A percentile compares a stretch with the other conserved stretches of the same genome.
Conservation (phyloP, 768 basidiomycete genomes). For the Leccinum obscurum region DNA sequence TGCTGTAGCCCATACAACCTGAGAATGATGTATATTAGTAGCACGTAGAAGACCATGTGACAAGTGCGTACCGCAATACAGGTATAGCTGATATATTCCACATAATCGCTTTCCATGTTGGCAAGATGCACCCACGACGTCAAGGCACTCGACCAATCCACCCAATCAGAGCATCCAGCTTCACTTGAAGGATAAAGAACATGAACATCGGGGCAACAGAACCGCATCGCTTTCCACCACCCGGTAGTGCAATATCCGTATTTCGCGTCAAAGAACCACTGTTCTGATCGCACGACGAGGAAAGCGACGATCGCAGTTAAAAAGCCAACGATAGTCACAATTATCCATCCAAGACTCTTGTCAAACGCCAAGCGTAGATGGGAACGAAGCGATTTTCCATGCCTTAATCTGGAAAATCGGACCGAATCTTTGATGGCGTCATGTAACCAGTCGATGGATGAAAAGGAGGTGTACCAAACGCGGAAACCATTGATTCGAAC, state of each 20-base stretch:
- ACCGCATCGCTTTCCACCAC: slow-evolving; percentile 75
- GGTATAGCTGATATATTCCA: slow-evolving; percentile 72
- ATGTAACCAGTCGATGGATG: slow-evolving; percentile 95
- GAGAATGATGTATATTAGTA: slow-evolving; percentile 1
- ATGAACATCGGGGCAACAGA: slow-evolving; percentile 66
- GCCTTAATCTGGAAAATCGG: slow-evolving; percentile 72
- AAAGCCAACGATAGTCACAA: slow-evolving; percentile 87
- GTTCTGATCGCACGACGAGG: slow-evolving; percentile 81
- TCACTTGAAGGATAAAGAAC: slow-evolving; percentile 18
- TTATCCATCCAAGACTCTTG: slow-evolving; percentile 83
- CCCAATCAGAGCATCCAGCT: slow-evolving; percentile 67
- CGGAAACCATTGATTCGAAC: slow-evolving; percentile 83
- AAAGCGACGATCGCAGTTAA: slow-evolving; percentile 86
- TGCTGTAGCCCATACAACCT: slow-evolving; percentile 72
- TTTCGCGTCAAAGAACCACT: slow-evolving; percentile 89
- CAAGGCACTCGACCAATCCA: slow-evolving; percentile 68
- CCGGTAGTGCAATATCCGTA: slow-evolving; percentile 77
- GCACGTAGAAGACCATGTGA: not conserved
- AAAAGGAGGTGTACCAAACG: slow-evolving; percentile 83
- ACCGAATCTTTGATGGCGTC: slow-evolving; percentile 93
- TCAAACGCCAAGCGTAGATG: slow-evolving; percentile 64
- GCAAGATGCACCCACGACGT: slow-evolving; percentile 24
- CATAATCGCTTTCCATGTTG: slow-evolving; percentile 35
- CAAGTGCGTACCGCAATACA: slow-evolving; percentile 67
- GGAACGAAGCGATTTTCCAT: slow-evolving; percentile 68